Evolutionary conservation across 2,329 filamentous ascomycete genomes (phyloP).

Genomic region (Epichloe scottii): DNA sequence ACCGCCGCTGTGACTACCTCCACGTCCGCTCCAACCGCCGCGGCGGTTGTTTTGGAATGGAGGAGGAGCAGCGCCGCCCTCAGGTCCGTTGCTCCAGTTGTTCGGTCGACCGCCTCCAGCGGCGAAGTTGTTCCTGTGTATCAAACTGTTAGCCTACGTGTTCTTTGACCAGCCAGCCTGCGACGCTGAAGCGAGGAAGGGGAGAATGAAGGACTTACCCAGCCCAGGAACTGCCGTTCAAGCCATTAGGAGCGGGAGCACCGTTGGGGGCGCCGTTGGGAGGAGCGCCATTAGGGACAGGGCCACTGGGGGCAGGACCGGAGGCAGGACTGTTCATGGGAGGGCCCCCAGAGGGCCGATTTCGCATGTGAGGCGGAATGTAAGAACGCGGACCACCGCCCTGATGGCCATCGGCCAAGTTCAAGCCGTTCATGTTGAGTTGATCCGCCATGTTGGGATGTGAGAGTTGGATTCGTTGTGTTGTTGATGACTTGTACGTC

Average conservation of each 20-base stretch:
- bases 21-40: slow-evolving; percentile 21
- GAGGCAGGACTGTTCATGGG: slow-evolving; percentile 10
- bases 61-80: slow-evolving; percentile 8
- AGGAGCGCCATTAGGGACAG: slow-evolving; percentile 10
- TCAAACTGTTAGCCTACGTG: background rate
- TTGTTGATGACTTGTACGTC: background rate
- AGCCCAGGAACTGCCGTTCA: slow-evolving; percentile 44
- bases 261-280: slow-evolving; percentile 12
- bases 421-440: slow-evolving; percentile 69
- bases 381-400: slow-evolving; percentile 46
- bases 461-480: background rate
- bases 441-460: slow-evolving; percentile 61
- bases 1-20: slow-evolving; percentile 21
- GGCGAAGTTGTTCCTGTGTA: slow-evolving; percentile 4
- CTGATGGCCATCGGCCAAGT: slow-evolving; percentile 36
- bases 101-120: slow-evolving; percentile 20
- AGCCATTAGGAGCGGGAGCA: slow-evolving; percentile 12
- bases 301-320: slow-evolving; percentile 28
- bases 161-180: background rate
- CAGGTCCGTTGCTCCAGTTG: slow-evolving; percentile 20
- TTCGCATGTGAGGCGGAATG: slow-evolving; percentile 75
- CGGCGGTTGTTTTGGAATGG: slow-evolving; percentile 17
- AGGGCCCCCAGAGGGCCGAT: slow-evolving; percentile 23
- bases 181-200: background rate
- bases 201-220: slow-evolving; percentile 23